phyloP scores from a whole-genome alignment of 2,329 filamentous ascomycete species.

The Colletotrichum camelliae region DNA sequence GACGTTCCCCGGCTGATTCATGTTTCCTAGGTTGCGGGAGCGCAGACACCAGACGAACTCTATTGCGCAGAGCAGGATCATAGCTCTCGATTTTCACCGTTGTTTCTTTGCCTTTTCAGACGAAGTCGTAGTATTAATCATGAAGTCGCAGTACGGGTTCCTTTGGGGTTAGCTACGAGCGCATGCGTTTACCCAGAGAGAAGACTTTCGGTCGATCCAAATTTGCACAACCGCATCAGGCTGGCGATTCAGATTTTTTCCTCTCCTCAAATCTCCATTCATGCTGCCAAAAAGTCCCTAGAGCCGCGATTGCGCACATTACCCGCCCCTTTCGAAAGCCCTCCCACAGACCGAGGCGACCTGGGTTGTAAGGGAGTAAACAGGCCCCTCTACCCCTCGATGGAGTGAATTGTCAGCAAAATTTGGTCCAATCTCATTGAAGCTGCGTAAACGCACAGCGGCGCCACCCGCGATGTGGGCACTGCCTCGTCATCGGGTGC shows the following conservation, averaged over 20 bases:
- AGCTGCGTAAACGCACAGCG: conserved; percentile 7
- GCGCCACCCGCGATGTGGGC: not conserved
- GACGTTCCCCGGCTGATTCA: not conserved
- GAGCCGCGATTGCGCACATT: not conserved
- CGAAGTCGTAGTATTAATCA: not conserved
- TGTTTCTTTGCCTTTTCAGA: not conserved
- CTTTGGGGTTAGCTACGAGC: not conserved
- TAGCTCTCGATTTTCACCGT: not conserved
- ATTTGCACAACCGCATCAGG: not conserved
- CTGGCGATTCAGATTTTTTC: not conserved
- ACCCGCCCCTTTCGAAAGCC: not conserved
- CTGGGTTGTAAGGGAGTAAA: not conserved
- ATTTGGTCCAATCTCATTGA: conserved; percentile 5
- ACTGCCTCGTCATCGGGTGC: conserved; percentile 5
- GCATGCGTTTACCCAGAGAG: not conserved
- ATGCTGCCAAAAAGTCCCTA: not conserved
- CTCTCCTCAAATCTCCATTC: not conserved
- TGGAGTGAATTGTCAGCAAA: not conserved
- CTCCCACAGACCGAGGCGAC: conserved; percentile 12
- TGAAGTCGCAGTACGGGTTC: not conserved
- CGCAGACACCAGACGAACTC: not conserved
- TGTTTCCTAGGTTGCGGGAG: not conserved
- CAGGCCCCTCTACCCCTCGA: not conserved
- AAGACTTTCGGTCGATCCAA: not conserved
- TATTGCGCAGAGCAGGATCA: not conserved